Evolutionary conservation across 148 eudicot species (phyloP).

Genomic region (Beta vulgaris): DNA sequence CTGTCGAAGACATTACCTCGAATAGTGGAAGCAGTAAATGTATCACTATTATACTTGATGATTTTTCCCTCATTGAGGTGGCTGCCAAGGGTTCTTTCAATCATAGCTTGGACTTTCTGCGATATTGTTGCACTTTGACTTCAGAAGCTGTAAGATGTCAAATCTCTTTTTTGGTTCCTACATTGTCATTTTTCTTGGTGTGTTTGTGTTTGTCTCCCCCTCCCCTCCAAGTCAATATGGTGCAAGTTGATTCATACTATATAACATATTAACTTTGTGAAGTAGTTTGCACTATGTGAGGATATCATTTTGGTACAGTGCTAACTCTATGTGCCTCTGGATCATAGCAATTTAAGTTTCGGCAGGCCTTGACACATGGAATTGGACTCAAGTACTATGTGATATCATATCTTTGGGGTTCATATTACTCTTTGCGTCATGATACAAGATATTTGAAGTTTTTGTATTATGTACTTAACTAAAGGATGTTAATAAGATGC

Average conservation of each 20-base stretch:
- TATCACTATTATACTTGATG: constrained; percentile 66
- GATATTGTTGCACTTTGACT: constrained; percentile 70
- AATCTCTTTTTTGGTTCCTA: neutral
- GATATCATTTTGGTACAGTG: neutral
- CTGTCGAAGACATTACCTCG: constrained; percentile 47
- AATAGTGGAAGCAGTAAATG: constrained; percentile 30
- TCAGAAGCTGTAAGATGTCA: constrained; percentile 59
- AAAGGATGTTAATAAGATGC: neutral
- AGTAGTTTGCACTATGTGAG: neutral
- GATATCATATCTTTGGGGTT: neutral
- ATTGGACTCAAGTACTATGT: neutral
- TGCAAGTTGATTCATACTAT: neutral
- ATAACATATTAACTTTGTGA: neutral
- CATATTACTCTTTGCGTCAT: neutral
- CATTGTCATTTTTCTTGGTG: neutral
- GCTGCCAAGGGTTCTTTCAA: constrained; percentile 75
- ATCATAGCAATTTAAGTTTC: neutral
- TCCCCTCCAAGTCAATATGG: neutral
- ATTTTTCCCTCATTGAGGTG: constrained; percentile 82
- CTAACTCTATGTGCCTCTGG: neutral
- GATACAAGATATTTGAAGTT: neutral
- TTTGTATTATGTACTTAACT: neutral
- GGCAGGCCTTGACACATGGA: neutral
- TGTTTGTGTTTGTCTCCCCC: neutral
- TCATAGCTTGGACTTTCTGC: constrained; percentile 71